Percentiles rank a stretch among this genome's conserved stretches.
These are phyloP conservation scores for Metschnikowia lochheadii DNA, from an alignment of 805 yeast species.

Conservation along the genomic window DNA sequence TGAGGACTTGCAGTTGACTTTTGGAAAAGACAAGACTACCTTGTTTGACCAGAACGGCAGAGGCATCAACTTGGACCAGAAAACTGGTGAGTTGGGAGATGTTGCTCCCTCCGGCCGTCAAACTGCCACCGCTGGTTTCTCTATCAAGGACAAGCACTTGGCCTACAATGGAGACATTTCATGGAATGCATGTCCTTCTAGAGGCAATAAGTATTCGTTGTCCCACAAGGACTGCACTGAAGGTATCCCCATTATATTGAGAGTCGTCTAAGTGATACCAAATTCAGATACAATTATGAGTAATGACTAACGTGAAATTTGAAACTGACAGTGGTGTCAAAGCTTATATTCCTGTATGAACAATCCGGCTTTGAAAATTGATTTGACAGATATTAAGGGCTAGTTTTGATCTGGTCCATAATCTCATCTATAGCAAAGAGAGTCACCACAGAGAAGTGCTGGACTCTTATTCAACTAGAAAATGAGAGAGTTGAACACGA, in stretches of 20 bases:
- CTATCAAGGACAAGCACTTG: constrained; percentile 36
- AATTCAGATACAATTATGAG: background rate
- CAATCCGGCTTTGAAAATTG: too few species aligned
- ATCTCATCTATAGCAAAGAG: too few species aligned
- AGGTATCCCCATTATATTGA: constrained; percentile 27
- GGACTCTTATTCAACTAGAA: too few species aligned
- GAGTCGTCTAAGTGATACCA: constrained; percentile 9
- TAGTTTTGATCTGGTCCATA: too few species aligned
- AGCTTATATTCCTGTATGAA: too few species aligned
- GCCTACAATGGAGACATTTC: constrained; percentile 28
- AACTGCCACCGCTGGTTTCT: constrained; percentile 36
- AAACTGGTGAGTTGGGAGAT: constrained; percentile 31
- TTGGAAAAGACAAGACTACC: constrained; percentile 1
- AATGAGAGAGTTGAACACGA: too few species aligned
- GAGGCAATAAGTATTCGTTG: constrained; percentile 19
- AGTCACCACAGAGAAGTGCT: too few species aligned
- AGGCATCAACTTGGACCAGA: constrained; percentile 26
- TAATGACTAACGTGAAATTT: background rate
- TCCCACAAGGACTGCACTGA: constrained; percentile 26
- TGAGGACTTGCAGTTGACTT: constrained; percentile 13
- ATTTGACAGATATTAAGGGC: too few species aligned
- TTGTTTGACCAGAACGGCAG: constrained; percentile 29
- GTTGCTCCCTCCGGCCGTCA: constrained; percentile 31
- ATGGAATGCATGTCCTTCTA: constrained; percentile 39
- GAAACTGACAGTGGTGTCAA: too few species aligned